Conservation (phyloP, 1,284 basidiomycete species). For the Malassezia nana region DNA sequence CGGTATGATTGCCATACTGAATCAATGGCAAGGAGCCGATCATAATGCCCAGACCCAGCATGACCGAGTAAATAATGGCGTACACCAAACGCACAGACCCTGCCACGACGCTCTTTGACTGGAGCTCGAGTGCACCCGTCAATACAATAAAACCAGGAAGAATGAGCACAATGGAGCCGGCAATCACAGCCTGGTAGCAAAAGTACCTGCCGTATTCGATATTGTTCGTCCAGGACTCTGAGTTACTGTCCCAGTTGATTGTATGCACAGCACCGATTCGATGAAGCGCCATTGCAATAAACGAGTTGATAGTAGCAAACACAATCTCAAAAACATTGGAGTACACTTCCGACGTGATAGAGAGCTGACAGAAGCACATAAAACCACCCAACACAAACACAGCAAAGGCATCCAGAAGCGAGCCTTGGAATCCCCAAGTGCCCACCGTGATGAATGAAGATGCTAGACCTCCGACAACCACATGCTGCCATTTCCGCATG, state of each 20-base stretch:
- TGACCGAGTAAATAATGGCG: conserved; percentile 61
- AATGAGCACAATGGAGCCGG: conserved; percentile 74
- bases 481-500: conserved; percentile 52
- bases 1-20: neutral
- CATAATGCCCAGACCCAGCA: conserved; percentile 35
- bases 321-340: conserved; percentile 81
- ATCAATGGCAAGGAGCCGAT: conserved; percentile 29
- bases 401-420: conserved; percentile 68
- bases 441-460: conserved; percentile 60
- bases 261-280: conserved; percentile 7
- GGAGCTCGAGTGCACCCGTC: conserved; percentile 65
- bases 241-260: conserved; percentile 9
- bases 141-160: conserved; percentile 59
- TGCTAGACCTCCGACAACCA: conserved; percentile 71
- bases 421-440: conserved; percentile 55
- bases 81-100: conserved; percentile 70
- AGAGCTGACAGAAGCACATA: conserved; percentile 50
- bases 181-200: conserved; percentile 77
- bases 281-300: conserved; percentile 55
- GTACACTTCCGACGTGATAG: conserved; percentile 59
- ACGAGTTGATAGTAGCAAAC: conserved; percentile 67
- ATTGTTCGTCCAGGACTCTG: conserved; percentile 41
- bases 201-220: conserved; percentile 52
- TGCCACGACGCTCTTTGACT: conserved; percentile 45
- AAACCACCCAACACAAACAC: conserved; percentile 70